phyloP scores from a whole-genome alignment of 129 eudicot species.

The Tagetes patula region DNA sequence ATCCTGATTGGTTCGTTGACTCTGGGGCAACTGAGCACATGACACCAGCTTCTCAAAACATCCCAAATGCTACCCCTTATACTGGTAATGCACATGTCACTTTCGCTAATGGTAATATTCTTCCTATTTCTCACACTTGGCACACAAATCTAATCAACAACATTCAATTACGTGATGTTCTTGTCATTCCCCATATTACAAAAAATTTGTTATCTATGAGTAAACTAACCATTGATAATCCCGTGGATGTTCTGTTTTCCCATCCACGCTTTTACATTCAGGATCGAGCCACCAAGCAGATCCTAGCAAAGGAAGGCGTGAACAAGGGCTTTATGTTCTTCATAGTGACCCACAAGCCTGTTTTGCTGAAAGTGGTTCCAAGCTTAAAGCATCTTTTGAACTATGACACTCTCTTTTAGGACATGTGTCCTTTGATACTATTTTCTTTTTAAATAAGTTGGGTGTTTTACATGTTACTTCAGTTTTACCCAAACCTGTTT shows the following conservation, averaged over 20 bases:
- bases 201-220: not conserved
- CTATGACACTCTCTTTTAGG: not conserved
- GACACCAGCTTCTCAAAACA: not conserved
- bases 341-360: not conserved
- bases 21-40: not conserved
- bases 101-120: not conserved
- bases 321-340: not conserved
- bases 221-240: no score
- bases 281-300: not conserved
- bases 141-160: not conserved
- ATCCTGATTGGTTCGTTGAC: not conserved
- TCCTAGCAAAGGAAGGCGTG: not conserved
- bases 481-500: not conserved
- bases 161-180: not conserved
- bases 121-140: not conserved
- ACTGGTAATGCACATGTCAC: not conserved
- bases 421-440: no score
- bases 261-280: not conserved
- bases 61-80: not conserved
- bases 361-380: not conserved
- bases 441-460: no score
- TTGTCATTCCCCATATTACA: not conserved
- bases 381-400: not conserved
- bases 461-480: not conserved
- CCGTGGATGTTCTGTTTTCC: not conserved